Evolutionary conservation across 306 rosid species (phyloP).

Genomic region (Carpinus viminea): DNA sequence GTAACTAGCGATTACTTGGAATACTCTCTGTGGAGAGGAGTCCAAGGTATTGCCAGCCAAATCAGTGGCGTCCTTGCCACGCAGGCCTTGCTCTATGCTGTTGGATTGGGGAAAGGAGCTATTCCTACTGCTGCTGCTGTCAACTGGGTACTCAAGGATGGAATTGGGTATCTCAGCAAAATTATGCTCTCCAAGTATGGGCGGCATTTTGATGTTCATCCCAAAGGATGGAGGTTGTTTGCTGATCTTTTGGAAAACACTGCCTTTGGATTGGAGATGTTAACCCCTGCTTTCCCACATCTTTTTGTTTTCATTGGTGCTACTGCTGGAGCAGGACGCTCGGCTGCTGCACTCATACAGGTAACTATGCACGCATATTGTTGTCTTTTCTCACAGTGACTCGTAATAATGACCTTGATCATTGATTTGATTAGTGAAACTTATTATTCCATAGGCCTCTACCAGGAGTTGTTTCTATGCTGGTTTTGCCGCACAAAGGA

Average conservation of each 20-base stretch:
- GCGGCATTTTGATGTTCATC: constrained; percentile 89
- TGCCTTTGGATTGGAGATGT: constrained; percentile 90
- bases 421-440: constrained; percentile 23
- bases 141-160: constrained; percentile 95
- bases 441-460: constrained; percentile 69
- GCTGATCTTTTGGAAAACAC: constrained; percentile 90
- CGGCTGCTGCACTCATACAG: constrained; percentile 71
- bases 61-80: constrained; percentile 88
- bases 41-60: constrained; percentile 93
- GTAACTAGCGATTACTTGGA: constrained; percentile 85
- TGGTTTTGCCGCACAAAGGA: constrained; percentile 98
- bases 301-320: constrained; percentile 77
- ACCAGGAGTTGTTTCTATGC: constrained; percentile 97
- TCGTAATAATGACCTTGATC: not conserved
- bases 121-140: constrained; percentile 87
- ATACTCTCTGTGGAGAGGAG: constrained; percentile 89
- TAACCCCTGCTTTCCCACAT: constrained; percentile 83
- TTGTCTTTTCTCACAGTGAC: not conserved
- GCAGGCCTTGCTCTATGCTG: constrained; percentile 87
- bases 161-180: constrained; percentile 90
- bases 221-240: constrained; percentile 95
- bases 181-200: constrained; percentile 84
- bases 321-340: constrained; percentile 84
- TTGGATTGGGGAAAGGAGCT: constrained; percentile 94
- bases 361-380: constrained; percentile 3